Evolutionary conservation across 2,329 filamentous ascomycete genomes (phyloP), one percentile per base, ranked within the genome.

Genomic region (Helminthosporium solani): DNA sequence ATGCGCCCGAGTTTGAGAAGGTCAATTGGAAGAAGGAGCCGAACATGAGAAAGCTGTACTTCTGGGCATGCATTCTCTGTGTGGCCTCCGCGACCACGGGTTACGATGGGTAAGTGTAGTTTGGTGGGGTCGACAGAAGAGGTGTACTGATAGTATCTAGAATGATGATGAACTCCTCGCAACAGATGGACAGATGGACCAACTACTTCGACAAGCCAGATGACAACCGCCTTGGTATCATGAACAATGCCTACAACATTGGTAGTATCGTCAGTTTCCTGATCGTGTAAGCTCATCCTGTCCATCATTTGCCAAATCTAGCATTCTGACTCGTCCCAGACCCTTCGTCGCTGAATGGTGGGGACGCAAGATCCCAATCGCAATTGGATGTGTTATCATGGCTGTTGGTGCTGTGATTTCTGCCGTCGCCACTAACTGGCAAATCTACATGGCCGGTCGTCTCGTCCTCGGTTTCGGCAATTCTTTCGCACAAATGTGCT

Each of bases 381-480:
- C 60, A 11, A 42, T 64, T 30, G 75, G 75, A 5, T 75, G 73
- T 49, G 3, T 66, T 19, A 60, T 78, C 50, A 76, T 77, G 72
- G 61, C 74, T 52, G 48, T 72, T 19, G 75, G 73, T 48, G 73
- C 70, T 31, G 46, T 53, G 15, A 55, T 67, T 38, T 60, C 60
- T 1, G 49, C 51, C 11, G 60, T 55, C 23, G 50, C 64, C 2
- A 64, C 47, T 16, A 63, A 57, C 46, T 56, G 61, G 45, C 28
- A 57, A 33, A 53, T 82, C 75, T 84, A 81, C 56, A 74, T 82
- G 55, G 79, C 71, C 18, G 82, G 81, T 35, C 76, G 83, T 42
- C 80, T 84, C 52, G 68, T 85, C 31, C 75, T 85, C 11, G 85
- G 85, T 50, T 87, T 88, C 57, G 84, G 84, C 31, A 84, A 84